Evolutionary conservation across 441 rosid genomes (phyloP).

Genomic region (Brassica hybrid): DNA sequence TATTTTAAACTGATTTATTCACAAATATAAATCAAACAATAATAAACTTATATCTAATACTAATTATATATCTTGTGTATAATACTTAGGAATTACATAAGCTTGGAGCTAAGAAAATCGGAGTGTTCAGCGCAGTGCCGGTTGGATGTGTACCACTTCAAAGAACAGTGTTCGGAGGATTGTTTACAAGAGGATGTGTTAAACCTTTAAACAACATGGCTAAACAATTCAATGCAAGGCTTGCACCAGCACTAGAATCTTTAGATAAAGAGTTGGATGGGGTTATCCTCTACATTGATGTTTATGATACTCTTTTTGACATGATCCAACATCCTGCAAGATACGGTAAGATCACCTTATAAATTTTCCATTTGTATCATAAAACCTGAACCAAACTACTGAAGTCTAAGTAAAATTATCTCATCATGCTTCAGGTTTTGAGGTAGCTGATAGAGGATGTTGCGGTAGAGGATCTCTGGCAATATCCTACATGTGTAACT

Average conservation of each 20-base stretch:
- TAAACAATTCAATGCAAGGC: conserved; percentile 48
- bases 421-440: background rate
- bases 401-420: background rate
- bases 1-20: background rate
- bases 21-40: background rate
- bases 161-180: conserved; percentile 45
- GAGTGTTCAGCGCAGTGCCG: conserved; percentile 54
- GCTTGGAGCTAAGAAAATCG: conserved; percentile 66
- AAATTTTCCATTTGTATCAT: background rate
- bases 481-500: background rate
- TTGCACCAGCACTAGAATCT: conserved; percentile 44
- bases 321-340: conserved; percentile 9
- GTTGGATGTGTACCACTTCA: conserved; percentile 74
- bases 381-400: background rate
- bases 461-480: background rate
- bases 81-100: conserved; percentile 49
- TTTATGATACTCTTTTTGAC: conserved; percentile 42
- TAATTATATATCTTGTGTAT: background rate
- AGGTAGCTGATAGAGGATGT: background rate
- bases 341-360: conserved; percentile 8
- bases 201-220: conserved; percentile 33
- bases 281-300: conserved; percentile 44
- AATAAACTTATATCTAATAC: background rate
- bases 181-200: conserved; percentile 4
- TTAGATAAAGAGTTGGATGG: conserved; percentile 39